Evolutionary conservation across 2,329 filamentous ascomycete species (phyloP).

Genomic region (Ophiostoma perfectum): DNA sequence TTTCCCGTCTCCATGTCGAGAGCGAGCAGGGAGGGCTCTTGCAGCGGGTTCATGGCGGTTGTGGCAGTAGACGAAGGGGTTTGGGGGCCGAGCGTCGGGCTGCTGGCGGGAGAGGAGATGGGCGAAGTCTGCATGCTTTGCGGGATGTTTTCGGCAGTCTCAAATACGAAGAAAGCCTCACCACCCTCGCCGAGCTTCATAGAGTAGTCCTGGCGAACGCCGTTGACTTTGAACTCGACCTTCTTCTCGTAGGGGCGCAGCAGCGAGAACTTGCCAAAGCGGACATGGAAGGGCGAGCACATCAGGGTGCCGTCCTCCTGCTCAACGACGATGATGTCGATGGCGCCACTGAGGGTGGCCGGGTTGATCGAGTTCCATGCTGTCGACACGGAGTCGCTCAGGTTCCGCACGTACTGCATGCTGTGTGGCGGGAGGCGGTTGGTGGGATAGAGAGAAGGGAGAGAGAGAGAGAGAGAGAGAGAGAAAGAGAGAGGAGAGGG

Average conservation of each 20-base stretch:
- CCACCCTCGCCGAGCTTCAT: constrained; percentile 98
- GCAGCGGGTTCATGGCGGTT: constrained; percentile 42
- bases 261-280: constrained; percentile 97
- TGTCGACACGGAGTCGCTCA: constrained; percentile 93
- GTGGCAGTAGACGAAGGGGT: constrained; percentile 30
- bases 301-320: constrained; percentile 83
- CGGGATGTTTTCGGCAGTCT: constrained; percentile 89
- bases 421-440: constrained; percentile 28
- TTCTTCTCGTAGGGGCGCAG: constrained; percentile 96
- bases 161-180: constrained; percentile 98
- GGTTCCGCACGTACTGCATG: constrained; percentile 97
- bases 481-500: constrained; percentile 11
- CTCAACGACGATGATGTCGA: constrained; percentile 97
- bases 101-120: constrained; percentile 80
- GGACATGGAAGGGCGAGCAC: constrained; percentile 96
- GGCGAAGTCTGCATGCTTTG: constrained; percentile 91
- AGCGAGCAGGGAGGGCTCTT: constrained; percentile 66
- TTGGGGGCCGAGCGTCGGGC: constrained; percentile 61
- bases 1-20: constrained; percentile 48
- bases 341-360: constrained; percentile 91
- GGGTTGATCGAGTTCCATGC: constrained; percentile 99
- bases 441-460: constrained; percentile 1
- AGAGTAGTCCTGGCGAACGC: constrained; percentile 81
- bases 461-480: background rate
- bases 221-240: constrained; percentile 96